Percentiles rank a stretch among this genome's conserved stretches.
phyloP scores from a whole-genome alignment of 179 eudicot species.

The Silene coronaria region DNA sequence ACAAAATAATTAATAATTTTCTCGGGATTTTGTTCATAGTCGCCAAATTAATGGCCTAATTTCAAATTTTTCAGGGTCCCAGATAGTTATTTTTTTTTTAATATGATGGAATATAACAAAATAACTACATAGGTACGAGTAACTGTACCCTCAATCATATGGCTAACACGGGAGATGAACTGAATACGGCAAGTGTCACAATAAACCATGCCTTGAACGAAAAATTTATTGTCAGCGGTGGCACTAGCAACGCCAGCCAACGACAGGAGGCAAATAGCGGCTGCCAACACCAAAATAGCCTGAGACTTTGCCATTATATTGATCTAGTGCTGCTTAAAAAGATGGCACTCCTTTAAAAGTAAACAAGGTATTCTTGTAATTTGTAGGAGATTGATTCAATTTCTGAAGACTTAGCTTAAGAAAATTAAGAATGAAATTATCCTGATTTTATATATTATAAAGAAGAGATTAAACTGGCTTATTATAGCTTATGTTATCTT shows the following conservation, averaged over 20 bases:
- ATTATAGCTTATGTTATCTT: conserved; percentile 14
- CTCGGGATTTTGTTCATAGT: too few relatives aligned
- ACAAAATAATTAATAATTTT: too few relatives aligned
- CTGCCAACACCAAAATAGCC: conserved; percentile 8
- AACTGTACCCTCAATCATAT: conserved; percentile 19
- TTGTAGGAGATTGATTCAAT: not conserved
- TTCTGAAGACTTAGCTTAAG: conserved; percentile 2
- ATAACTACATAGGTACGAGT: too few relatives aligned
- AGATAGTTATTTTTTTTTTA: not conserved
- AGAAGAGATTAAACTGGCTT: not conserved
- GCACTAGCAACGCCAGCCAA: conserved; percentile 16
- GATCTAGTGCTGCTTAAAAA: not conserved
- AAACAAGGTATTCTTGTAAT: conserved; percentile 1
- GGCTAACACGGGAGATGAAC: conserved; percentile 35
- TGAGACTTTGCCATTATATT: conserved; percentile 18
- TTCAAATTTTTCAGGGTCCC: not conserved
- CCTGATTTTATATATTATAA: not conserved
- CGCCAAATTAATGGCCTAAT: too few relatives aligned
- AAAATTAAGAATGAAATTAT: not conserved
- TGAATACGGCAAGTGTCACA: conserved; percentile 56
- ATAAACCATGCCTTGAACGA: conserved; percentile 45
- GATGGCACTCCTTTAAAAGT: not conserved
- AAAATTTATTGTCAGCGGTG: conserved; percentile 4
- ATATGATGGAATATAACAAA: not conserved
- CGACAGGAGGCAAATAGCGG: conserved; percentile 24